Percentiles rank a stretch among this genome's conserved stretches.
phyloP scores from a whole-genome alignment of 1,284 basidiomycete species.

The Sanghuangporus weigelae region DNA sequence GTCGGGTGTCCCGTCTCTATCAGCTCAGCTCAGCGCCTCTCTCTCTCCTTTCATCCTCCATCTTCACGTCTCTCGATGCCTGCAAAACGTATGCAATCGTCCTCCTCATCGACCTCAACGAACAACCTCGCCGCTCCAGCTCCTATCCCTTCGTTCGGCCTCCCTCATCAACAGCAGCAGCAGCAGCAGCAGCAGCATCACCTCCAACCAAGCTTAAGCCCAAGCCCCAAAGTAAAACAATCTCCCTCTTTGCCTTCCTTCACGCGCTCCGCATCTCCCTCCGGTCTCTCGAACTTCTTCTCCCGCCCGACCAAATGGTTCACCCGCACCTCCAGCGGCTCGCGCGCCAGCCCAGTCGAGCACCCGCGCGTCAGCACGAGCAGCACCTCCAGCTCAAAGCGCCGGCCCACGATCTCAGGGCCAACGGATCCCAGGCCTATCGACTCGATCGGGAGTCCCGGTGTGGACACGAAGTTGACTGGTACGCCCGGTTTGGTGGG shows the following conservation, averaged over 20 bases:
- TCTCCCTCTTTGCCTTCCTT: conserved; percentile 20
- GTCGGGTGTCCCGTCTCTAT: not conserved
- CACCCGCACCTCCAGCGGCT: conserved; percentile 34
- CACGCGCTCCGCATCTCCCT: conserved; percentile 31
- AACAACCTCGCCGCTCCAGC: conserved; percentile 5
- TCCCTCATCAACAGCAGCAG: conserved; percentile 3
- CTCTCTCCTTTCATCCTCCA: not conserved
- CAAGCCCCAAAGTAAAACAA: conserved; percentile 5
- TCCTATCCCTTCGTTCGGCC: not conserved
- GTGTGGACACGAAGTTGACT: conserved; percentile 17
- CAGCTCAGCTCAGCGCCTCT: not conserved
- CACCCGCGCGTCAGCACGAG: conserved; percentile 48
- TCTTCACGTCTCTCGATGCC: conserved; percentile 7
- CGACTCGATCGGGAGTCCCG: conserved; percentile 34
- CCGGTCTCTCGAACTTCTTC: conserved; percentile 37
- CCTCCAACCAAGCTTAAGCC: not conserved
- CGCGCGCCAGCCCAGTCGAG: conserved; percentile 33
- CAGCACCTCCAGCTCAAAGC: conserved; percentile 23
- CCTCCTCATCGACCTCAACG: conserved; percentile 4
- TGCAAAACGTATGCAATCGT: conserved; percentile 6
- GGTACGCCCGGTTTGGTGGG: conserved; percentile 21
- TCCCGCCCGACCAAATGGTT: conserved; percentile 48
- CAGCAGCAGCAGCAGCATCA: not conserved
- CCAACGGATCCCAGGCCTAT: conserved; percentile 77
- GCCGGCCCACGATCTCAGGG: conserved; percentile 75